Conservation (phyloP, 2,329 filamentous ascomycete species). For the Blumeria hordei region DNA sequence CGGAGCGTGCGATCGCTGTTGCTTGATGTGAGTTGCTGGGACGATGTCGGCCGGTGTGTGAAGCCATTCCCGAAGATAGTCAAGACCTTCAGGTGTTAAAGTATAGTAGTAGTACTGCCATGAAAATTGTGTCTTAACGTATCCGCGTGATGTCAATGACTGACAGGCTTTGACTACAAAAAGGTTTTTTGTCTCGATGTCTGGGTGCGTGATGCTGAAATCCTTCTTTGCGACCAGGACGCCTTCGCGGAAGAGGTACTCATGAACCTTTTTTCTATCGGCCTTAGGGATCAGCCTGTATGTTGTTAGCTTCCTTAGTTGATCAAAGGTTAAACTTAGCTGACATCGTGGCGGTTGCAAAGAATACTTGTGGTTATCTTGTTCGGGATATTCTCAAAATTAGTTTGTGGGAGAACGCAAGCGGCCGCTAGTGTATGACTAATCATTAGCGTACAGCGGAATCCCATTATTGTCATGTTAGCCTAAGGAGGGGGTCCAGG, state of each 20-base stretch:
- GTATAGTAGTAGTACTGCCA: slow-evolving; percentile 99
- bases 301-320: background rate
- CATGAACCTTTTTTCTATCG: slow-evolving; percentile 99
- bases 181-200: slow-evolving; percentile 99
- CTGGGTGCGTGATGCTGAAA: slow-evolving; percentile 94
- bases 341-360: slow-evolving; percentile 22
- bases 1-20: slow-evolving; percentile 80
- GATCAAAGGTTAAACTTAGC: slow-evolving; percentile 2
- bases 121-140: slow-evolving; percentile 99
- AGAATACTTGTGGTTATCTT: background rate
- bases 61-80: slow-evolving; percentile 99
- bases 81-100: slow-evolving; percentile 95
- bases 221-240: slow-evolving; percentile 98
- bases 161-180: slow-evolving; percentile 98
- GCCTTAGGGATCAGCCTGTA: slow-evolving; percentile 96
- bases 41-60: slow-evolving; percentile 99
- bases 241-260: slow-evolving; percentile 89
- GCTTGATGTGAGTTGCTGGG: slow-evolving; percentile 99
- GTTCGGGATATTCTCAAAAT: background rate
- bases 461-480: too few species aligned
- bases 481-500: background rate
- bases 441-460: too few species aligned
- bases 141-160: slow-evolving; percentile 93
- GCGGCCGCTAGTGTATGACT: background rate
- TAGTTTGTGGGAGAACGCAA: slow-evolving; percentile 1